Evolutionary conservation across 805 yeast species (phyloP).

Genomic region (Candida maltosa): DNA sequence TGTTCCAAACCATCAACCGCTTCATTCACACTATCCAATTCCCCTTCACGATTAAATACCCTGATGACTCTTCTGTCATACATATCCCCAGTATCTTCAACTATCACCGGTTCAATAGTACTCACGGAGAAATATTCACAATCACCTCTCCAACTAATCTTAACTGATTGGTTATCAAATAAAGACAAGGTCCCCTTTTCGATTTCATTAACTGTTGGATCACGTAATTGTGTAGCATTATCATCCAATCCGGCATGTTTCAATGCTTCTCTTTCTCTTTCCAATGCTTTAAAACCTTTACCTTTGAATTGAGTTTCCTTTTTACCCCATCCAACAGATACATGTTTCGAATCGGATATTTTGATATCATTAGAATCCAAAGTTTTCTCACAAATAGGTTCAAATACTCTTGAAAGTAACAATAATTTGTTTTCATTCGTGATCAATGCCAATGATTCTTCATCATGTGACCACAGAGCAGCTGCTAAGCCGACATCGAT

Average conservation of each 20-base stretch:
- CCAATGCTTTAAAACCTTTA: conserved; percentile 78
- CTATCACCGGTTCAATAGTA: conserved; percentile 50
- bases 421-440: conserved; percentile 61
- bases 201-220: conserved; percentile 80
- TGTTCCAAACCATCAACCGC: conserved; percentile 83
- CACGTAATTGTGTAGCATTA: conserved; percentile 62
- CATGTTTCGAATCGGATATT: conserved; percentile 66
- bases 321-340: conserved; percentile 98
- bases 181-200: conserved; percentile 65
- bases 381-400: conserved; percentile 66
- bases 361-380: conserved; percentile 60
- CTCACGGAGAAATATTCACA: conserved; percentile 77
- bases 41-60: conserved; percentile 78
- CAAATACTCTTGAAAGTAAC: conserved; percentile 71
- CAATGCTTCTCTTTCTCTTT: conserved; percentile 56
- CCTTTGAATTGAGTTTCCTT: conserved; percentile 96
- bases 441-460: conserved; percentile 72
- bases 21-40: conserved; percentile 77
- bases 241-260: conserved; percentile 67
- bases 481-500: conserved; percentile 72
- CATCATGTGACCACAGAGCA: conserved; percentile 89
- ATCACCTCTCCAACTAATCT: conserved; percentile 93
- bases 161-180: conserved; percentile 46
- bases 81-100: conserved; percentile 33
- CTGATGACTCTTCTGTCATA: conserved; percentile 71